Evolutionary conservation across 1,284 basidiomycete genomes (phyloP).

Genomic region (Naganishia sp.): DNA sequence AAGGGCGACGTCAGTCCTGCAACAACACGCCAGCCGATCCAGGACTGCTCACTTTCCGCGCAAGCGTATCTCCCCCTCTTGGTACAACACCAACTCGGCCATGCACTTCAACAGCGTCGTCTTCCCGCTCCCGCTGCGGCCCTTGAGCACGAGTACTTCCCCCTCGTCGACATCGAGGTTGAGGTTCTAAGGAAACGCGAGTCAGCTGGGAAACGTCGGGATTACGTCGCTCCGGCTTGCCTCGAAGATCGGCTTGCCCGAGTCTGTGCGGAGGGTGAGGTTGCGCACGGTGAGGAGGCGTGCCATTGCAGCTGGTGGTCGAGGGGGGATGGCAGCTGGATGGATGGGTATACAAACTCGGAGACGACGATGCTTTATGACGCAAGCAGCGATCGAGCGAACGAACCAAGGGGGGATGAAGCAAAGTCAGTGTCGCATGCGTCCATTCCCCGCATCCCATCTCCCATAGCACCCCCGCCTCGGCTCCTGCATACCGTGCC

Average conservation of each 20-base stretch:
- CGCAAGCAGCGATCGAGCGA: constrained; percentile 9
- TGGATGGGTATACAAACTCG: background rate
- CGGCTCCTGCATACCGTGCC: background rate
- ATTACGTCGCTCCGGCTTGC: background rate
- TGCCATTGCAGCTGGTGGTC: constrained; percentile 9
- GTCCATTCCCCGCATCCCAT: background rate
- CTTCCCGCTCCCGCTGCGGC: constrained; percentile 74
- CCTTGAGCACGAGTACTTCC: constrained; percentile 71
- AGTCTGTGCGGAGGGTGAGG: constrained; percentile 16
- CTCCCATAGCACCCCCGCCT: no score
- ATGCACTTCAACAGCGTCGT: constrained; percentile 79
- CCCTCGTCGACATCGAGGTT: constrained; percentile 65
- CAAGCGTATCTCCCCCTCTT: constrained; percentile 64
- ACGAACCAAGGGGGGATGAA: no score
- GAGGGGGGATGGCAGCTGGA: background rate
- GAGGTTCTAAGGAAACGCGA: constrained; percentile 54
- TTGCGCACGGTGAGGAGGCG: constrained; percentile 25
- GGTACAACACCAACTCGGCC: constrained; percentile 71
- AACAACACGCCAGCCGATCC: background rate
- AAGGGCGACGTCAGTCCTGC: background rate
- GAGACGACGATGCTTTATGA: background rate
- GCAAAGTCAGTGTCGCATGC: no score
- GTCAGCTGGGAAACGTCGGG: background rate
- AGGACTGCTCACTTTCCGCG: constrained; percentile 63
- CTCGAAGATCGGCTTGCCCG: constrained; percentile 13